Evolutionary conservation across 495 filamentous ascomycete genomes (phyloP).

Genomic region (Penicillium fimorum): DNA sequence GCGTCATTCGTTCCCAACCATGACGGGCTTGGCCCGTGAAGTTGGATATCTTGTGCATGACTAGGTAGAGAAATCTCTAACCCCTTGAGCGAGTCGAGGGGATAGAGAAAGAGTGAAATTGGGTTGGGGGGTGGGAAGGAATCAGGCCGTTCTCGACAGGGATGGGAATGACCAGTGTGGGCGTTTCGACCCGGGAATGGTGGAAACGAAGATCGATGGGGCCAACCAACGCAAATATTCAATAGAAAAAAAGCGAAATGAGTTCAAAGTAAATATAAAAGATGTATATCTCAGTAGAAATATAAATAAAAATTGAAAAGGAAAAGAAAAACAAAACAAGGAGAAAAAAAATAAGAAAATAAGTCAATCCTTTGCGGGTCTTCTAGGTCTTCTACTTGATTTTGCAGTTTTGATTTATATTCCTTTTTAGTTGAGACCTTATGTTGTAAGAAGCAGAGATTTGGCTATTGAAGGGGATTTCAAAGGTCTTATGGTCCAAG

Average conservation of each 20-base stretch:
- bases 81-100: slow-evolving; percentile 44
- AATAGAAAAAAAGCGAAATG: slow-evolving; percentile 14
- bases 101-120: slow-evolving; percentile 37
- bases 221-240: slow-evolving; percentile 9
- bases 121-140: slow-evolving; percentile 20
- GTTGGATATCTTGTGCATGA: slow-evolving; percentile 92
- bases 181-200: slow-evolving; percentile 36
- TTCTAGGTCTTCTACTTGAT: neutral
- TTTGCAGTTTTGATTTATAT: neutral
- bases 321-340: slow-evolving; percentile 5
- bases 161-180: slow-evolving; percentile 44
- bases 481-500: neutral
- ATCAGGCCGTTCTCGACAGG: slow-evolving; percentile 39
- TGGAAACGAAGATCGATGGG: slow-evolving; percentile 35
- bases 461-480: neutral
- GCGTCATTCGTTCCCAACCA: slow-evolving; percentile 89
- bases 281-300: neutral
- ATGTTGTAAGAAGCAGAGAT: neutral
- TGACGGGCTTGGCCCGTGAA: slow-evolving; percentile 79
- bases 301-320: slow-evolving; percentile 13
- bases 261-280: slow-evolving; percentile 12
- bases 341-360: slow-evolving; percentile 11
- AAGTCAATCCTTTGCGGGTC: slow-evolving; percentile 5
- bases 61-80: slow-evolving; percentile 36
- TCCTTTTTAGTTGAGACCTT: neutral